These are phyloP conservation scores for Sphagnum fallax DNA, from an alignment of 228 moss, liverwort and hornwort species.

Conservation along the genomic window DNA sequence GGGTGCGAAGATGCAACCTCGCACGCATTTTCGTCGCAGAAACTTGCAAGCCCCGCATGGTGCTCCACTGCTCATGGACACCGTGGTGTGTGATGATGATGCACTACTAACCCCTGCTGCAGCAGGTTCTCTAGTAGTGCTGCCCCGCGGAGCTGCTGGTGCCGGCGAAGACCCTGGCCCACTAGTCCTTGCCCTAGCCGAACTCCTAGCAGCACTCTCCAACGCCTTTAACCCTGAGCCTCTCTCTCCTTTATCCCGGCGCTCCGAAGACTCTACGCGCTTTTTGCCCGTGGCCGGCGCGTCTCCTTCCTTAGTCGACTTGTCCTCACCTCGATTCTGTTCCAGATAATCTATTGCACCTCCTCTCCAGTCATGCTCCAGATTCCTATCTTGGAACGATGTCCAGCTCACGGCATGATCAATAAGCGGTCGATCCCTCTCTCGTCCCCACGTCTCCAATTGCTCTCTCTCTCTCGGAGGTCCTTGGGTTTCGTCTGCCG, in stretches of 20 bases:
- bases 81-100: background rate
- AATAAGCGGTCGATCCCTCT: constrained; percentile 2
- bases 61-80: constrained; percentile 68
- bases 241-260: constrained; percentile 23
- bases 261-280: too few species aligned
- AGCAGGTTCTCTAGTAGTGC: too few species aligned
- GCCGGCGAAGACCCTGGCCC: constrained; percentile 6
- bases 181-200: constrained; percentile 32
- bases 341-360: constrained; percentile 18
- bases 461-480: constrained; percentile 38
- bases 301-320: too few species aligned
- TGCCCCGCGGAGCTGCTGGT: too few species aligned
- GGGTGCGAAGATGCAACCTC: constrained; percentile 64
- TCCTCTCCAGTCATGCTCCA: constrained; percentile 28
- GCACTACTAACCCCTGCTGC: too few species aligned
- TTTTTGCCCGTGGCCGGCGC: too few species aligned
- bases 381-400: constrained; percentile 18
- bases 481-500: constrained; percentile 40
- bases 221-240: constrained; percentile 25
- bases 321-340: background rate
- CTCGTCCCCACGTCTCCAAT: constrained; percentile 47
- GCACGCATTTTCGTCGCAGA: constrained; percentile 49
- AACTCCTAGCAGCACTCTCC: constrained; percentile 35
- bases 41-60: constrained; percentile 67
- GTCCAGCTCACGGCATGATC: too few species aligned